A percentile compares a stretch with the other conserved stretches of the same genome.
Evolutionary conservation across 192 early-diverging fungal genomes (phyloP).

Genomic region (Neocallimastix lanati): DNA sequence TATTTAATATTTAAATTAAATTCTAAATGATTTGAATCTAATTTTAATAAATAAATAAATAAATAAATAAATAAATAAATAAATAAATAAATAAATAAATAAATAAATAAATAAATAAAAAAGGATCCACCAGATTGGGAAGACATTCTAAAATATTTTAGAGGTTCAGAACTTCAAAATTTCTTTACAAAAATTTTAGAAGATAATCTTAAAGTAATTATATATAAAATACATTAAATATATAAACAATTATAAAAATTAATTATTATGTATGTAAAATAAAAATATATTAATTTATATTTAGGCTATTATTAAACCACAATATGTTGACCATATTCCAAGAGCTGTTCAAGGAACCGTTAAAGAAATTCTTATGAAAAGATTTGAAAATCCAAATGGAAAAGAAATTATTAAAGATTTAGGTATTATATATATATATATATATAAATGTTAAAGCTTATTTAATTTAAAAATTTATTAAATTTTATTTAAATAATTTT

Average conservation of each 20-base stretch:
- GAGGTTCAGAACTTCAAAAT: slow-evolving; percentile 93
- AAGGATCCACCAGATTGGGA: slow-evolving; percentile 81
- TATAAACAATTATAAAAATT: too few relatives aligned
- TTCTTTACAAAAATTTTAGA: slow-evolving; percentile 96
- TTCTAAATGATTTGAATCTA: too few relatives aligned
- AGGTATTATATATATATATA: too few relatives aligned
- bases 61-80: too few relatives aligned
- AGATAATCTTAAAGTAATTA: slow-evolving; percentile 63
- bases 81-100: too few relatives aligned
- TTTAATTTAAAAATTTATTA: neutral
- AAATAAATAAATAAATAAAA: too few relatives aligned
- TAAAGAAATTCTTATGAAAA: slow-evolving; percentile 44
- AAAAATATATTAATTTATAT: neutral
- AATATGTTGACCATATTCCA: slow-evolving; percentile 84
- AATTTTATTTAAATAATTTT: too few relatives aligned
- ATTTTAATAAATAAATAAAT: too few relatives aligned
- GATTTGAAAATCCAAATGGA: slow-evolving; percentile 53
- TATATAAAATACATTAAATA: too few relatives aligned
- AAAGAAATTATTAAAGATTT: slow-evolving; percentile 51
- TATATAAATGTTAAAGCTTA: neutral
- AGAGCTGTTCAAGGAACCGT: slow-evolving; percentile 65
- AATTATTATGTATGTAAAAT: too few relatives aligned
- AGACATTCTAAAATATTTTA: slow-evolving; percentile 88
- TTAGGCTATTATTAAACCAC: slow-evolving; percentile 79
- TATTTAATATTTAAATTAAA: too few relatives aligned